Evolutionary conservation across 2,329 filamentous ascomycete species (phyloP).

Genomic region (Aureobasidium sp.): DNA sequence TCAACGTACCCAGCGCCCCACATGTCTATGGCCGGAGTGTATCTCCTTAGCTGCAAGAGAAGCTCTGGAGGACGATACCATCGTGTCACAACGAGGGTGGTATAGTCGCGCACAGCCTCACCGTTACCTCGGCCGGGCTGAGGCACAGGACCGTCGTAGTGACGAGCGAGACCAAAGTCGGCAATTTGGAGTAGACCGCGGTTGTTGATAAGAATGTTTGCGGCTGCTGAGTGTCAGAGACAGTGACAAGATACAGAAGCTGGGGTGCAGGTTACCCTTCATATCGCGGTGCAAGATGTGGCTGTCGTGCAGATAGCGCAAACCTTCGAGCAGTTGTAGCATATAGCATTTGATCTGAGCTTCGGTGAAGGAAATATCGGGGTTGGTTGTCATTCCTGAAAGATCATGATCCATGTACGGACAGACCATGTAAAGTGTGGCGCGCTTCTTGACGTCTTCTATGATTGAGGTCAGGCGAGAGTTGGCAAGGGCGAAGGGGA

Average conservation of each 20-base stretch:
- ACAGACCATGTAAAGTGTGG: constrained; percentile 96
- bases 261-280: constrained; percentile 46
- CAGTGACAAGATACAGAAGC: constrained; percentile 9
- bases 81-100: constrained; percentile 88
- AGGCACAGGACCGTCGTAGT: constrained; percentile 81
- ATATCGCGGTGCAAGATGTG: constrained; percentile 92
- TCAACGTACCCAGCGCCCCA: constrained; percentile 84
- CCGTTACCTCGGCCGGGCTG: constrained; percentile 70
- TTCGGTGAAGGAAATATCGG: constrained; percentile 75
- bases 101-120: constrained; percentile 83
- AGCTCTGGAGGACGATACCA: constrained; percentile 97
- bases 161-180: constrained; percentile 88
- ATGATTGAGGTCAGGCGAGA: background rate
- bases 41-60: constrained; percentile 74
- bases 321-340: constrained; percentile 81
- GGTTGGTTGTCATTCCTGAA: constrained; percentile 94
- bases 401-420: constrained; percentile 99
- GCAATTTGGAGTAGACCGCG: constrained; percentile 89
- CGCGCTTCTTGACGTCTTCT: constrained; percentile 48
- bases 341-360: constrained; percentile 98
- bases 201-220: constrained; percentile 95
- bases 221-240: constrained; percentile 42
- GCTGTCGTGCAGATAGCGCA: constrained; percentile 58
- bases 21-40: constrained; percentile 96
- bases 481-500: background rate